These are phyloP conservation scores for Ampelomyces quisqualis DNA, from an alignment of 2,329 filamentous ascomycete genomes.

Conservation along the genomic window DNA sequence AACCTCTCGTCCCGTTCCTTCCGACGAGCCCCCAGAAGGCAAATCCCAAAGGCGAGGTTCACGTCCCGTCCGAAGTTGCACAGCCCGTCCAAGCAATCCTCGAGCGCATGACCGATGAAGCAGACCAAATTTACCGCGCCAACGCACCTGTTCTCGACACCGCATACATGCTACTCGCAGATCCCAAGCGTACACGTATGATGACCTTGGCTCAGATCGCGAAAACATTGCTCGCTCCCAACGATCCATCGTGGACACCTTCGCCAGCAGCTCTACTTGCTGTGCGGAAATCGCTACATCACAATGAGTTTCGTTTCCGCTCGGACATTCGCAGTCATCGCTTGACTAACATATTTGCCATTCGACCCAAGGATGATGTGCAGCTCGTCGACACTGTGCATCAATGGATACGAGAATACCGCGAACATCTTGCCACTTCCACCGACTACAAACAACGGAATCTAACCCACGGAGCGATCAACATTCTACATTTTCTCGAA, in stretches of 20 bases:
- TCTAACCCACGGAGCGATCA: constrained; percentile 20
- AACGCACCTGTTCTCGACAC: constrained; percentile 51
- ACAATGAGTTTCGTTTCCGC: constrained; percentile 63
- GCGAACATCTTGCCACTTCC: constrained; percentile 48
- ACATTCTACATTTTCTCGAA: constrained; percentile 44
- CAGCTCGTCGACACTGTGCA: constrained; percentile 54
- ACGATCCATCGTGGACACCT: constrained; percentile 30
- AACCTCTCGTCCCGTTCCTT: constrained; percentile 53
- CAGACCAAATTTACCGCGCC: constrained; percentile 51
- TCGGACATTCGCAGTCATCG: constrained; percentile 53
- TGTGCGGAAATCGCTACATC: constrained; percentile 64
- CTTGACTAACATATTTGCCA: constrained; percentile 61
- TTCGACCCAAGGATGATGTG: constrained; percentile 60
- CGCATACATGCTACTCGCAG: constrained; percentile 51
- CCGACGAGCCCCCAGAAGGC: constrained; percentile 43
- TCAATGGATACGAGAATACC: constrained; percentile 56
- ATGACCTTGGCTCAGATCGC: constrained; percentile 53
- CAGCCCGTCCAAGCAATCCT: constrained; percentile 49
- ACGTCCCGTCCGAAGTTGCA: constrained; percentile 50
- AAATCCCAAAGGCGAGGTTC: constrained; percentile 35
- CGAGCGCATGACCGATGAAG: constrained; percentile 46
- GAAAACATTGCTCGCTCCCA: constrained; percentile 41
- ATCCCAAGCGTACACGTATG: constrained; percentile 48
- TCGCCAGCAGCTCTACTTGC: constrained; percentile 61
- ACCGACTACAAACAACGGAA: constrained; percentile 5